Evolutionary conservation across 129 eudicot genomes (phyloP).

Genomic region (Flaveria sonorensis): DNA sequence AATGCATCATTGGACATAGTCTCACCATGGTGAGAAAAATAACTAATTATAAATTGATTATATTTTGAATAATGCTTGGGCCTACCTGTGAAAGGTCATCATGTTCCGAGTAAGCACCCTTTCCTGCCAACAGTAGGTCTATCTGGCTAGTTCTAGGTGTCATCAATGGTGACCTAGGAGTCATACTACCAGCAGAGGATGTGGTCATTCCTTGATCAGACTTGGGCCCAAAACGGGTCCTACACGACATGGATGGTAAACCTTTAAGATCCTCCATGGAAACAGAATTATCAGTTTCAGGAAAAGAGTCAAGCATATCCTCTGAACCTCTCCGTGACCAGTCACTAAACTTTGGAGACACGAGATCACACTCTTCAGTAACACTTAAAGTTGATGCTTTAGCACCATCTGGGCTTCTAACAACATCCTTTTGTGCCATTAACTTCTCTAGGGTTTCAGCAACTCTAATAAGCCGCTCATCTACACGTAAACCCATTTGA

Average conservation of each 20-base stretch:
- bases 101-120: conserved; percentile 82
- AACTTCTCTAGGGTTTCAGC: conserved; percentile 88
- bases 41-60: conserved; percentile 3
- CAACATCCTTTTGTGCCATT: conserved; percentile 76
- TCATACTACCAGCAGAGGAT: conserved; percentile 96
- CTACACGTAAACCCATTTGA: conserved; percentile 77
- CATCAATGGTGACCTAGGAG: conserved; percentile 88
- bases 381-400: conserved; percentile 74
- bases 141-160: conserved; percentile 76
- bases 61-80: neutral
- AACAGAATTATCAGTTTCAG: conserved; percentile 71
- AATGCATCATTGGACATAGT: neutral
- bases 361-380: conserved; percentile 72
- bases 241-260: conserved; percentile 83
- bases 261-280: conserved; percentile 80
- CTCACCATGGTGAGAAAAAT: neutral
- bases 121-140: conserved; percentile 75
- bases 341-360: conserved; percentile 83
- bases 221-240: conserved; percentile 93
- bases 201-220: conserved; percentile 96
- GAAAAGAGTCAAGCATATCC: conserved; percentile 89
- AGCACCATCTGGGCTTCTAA: conserved; percentile 77
- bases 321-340: conserved; percentile 96
- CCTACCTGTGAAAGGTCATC: conserved; percentile 90
- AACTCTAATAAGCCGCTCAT: conserved; percentile 79